Conservation (phyloP, 306 rosid species). For the Hippophae tibetana region DNA sequence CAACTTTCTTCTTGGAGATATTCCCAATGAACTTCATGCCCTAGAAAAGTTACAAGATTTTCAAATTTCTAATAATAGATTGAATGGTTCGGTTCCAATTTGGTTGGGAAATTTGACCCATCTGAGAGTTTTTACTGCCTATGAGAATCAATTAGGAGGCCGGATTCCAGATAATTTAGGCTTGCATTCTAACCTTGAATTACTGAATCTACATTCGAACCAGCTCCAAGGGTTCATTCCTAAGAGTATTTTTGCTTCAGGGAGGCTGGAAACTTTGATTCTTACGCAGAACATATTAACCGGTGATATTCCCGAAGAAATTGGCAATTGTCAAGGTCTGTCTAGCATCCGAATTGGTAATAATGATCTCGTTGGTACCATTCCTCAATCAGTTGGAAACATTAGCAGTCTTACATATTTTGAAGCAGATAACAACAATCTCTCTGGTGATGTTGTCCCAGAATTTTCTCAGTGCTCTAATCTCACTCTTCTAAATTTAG, state of each 20-base stretch:
- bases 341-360: conserved; percentile 45
- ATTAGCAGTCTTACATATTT: conserved; percentile 90
- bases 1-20: conserved; percentile 63
- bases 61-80: conserved; percentile 69
- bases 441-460: conserved; percentile 63
- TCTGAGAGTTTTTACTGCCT: conserved; percentile 73
- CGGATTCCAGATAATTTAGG: conserved; percentile 72
- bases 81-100: conserved; percentile 70
- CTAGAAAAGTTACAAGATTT: conserved; percentile 55
- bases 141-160: conserved; percentile 75
- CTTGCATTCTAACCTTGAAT: conserved; percentile 50
- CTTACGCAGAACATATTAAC: conserved; percentile 67
- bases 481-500: conserved; percentile 86
- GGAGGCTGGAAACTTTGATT: conserved; percentile 74
- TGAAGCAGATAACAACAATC: conserved; percentile 81
- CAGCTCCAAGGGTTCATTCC: conserved; percentile 79
- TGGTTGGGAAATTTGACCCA: conserved; percentile 83
- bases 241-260: conserved; percentile 58
- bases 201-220: conserved; percentile 87
- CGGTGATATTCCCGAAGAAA: conserved; percentile 40
- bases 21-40: conserved; percentile 68
- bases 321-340: conserved; percentile 42
- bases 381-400: conserved; percentile 58
- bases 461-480: conserved; percentile 70
- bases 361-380: conserved; percentile 33